Evolutionary conservation across 371 early-diverging fungal genomes (phyloP), one percentile per base, ranked within the genome.

Genomic region (Blakeslea trispora): DNA sequence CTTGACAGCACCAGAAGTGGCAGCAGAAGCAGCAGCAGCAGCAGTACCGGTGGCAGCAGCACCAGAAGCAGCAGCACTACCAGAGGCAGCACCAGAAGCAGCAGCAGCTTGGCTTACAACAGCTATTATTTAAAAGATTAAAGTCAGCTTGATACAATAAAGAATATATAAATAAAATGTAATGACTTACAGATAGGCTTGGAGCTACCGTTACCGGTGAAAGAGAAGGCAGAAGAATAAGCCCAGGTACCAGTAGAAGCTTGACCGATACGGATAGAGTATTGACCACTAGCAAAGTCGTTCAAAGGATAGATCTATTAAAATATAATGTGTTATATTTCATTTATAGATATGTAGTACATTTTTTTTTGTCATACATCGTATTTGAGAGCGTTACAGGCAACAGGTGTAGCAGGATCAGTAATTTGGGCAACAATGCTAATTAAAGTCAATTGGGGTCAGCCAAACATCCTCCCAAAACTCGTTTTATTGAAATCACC

Each of bases 191-290:
- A 68, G 19, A 64, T 47, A 58, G 77, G 74, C 9, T 53, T 59
- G 10, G 68, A 55, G 31, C 69, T 59, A 34, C 77, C 77, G 10
- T 68, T 72, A 45, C 77, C 77, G 24, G 58, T 45, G 52, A 77
- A 77, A 6, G 61, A 56, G 56, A 77, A 77, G 45, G 63, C 61
- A 53, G 71, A 68, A 58, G 77, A 77, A 60, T 77, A 77, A 23
- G 55, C 59, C 77, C 77, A 77, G 39, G 14, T 56, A 42, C 42
- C 41, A 24, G 51, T 56, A 41, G 70, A 45, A 32, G 69, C 50
- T 55, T 75, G 71, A 42, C 77, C 77, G 47, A 77, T 74, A 64
- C 77, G 77, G 56, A 77, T 63, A 56, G 66, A 77, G 61, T 77
- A 77, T n/a, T 66, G 35, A 47, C 77, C 77, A 45, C 64, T 0